phyloP scores from a whole-genome alignment of 169 alveolate species.

The Blepharisma undulans region DNA sequence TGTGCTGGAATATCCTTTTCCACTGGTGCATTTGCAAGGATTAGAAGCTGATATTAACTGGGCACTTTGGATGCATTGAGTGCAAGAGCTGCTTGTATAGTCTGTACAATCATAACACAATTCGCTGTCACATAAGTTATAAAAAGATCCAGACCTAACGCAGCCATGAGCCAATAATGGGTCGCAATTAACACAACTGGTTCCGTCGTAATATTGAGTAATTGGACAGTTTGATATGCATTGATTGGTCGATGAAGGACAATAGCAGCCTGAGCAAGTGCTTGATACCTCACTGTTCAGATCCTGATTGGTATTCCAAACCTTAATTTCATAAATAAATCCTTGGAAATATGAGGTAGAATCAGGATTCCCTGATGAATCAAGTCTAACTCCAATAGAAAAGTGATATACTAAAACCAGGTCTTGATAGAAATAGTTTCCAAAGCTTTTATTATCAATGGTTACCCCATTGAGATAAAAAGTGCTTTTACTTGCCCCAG shows the following conservation, averaged over 20 bases:
- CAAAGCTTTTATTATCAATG: neutral
- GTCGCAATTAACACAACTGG: neutral
- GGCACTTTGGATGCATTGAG: neutral
- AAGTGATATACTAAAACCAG: neutral
- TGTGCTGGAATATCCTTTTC: neutral
- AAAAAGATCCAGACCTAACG: neutral
- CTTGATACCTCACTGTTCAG: neutral
- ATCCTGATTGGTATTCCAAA: neutral
- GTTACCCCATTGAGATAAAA: neutral
- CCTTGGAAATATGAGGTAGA: neutral
- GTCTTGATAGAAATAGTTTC: neutral
- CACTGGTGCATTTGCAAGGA: neutral
- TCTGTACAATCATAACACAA: neutral
- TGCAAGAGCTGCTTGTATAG: neutral
- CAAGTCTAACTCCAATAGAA: neutral
- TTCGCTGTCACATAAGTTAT: neutral
- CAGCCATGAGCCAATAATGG: neutral
- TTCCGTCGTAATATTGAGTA: neutral
- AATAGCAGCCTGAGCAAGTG: slow-evolving; percentile 25
- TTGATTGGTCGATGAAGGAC: neutral
- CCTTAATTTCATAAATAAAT: neutral
- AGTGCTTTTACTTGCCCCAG: too few relatives aligned
- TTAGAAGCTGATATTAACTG: neutral
- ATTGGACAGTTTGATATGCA: neutral
- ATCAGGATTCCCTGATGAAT: neutral